A percentile compares a stretch with the other conserved stretches of the same genome.
Conservation (phyloP, 768 basidiomycete species). For the Leccinellum luteum region DNA sequence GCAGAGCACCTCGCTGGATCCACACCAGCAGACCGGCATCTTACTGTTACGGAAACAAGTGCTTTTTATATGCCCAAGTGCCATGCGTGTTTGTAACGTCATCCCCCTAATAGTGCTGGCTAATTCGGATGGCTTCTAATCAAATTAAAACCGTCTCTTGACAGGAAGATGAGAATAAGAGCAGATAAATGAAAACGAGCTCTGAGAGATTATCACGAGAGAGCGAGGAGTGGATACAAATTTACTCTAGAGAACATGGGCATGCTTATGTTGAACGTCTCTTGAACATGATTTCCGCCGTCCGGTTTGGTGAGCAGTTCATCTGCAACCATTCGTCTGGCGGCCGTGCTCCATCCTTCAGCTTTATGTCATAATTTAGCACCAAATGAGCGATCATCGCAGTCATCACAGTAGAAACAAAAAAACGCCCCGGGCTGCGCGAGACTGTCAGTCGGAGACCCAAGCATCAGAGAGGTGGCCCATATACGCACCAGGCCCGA, state of each 20-base stretch:
- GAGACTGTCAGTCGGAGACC: constrained; percentile 6
- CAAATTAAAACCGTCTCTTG: not conserved
- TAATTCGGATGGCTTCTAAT: constrained; percentile 16
- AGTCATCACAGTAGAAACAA: constrained; percentile 40
- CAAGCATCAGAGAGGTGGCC: not conserved
- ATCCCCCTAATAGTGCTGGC: not conserved
- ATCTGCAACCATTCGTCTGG: constrained; percentile 34
- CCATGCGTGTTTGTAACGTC: not conserved
- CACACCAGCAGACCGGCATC: not conserved
- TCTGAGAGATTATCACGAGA: constrained; percentile 8
- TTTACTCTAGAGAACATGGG: constrained; percentile 5
- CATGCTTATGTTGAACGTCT: constrained; percentile 21
- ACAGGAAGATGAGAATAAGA: too few species aligned
- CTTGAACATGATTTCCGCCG: constrained; percentile 38
- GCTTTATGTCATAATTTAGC: constrained; percentile 38
- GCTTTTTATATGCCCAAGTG: not conserved
- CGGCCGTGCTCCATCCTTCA: constrained; percentile 36
- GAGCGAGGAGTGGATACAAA: constrained; percentile 7
- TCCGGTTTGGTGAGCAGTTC: constrained; percentile 36
- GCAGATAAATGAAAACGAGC: constrained; percentile 9
- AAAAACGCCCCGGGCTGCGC: constrained; percentile 42
- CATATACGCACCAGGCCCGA: constrained; percentile 33
- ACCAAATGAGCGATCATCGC: constrained; percentile 41
- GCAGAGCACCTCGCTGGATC: constrained; percentile 4
- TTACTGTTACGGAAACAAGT: not conserved